These are phyloP conservation scores for Cupressus sempervirens DNA, from an alignment of 75 land plant genomes.

Conservation along the genomic window DNA sequence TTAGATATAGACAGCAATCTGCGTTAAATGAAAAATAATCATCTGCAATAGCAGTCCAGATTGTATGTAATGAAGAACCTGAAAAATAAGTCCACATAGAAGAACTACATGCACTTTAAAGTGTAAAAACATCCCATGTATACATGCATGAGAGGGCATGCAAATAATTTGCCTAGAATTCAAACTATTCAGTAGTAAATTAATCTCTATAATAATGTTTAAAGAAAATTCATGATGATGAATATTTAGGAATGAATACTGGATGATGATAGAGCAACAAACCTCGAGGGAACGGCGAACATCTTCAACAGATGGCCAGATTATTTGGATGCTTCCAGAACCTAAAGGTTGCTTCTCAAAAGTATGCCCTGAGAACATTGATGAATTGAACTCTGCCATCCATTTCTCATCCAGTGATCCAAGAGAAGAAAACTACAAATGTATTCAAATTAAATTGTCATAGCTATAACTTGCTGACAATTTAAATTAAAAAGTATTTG, in stretches of 20 bases:
- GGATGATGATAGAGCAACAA: conserved; percentile 1
- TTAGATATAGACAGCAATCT: background rate
- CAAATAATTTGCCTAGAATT: background rate
- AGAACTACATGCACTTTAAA: background rate
- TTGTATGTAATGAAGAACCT: background rate
- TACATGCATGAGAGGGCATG: background rate
- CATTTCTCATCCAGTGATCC: conserved; percentile 98
- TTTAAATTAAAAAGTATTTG: background rate
- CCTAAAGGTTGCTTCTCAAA: conserved; percentile 61
- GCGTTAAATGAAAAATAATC: background rate
- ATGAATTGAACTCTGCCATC: conserved; percentile 71
- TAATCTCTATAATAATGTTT: background rate
- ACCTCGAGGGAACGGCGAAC: conserved; percentile 96
- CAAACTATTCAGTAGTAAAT: background rate
- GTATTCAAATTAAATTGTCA: background rate
- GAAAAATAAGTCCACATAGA: background rate
- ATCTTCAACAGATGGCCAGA: conserved; percentile 97
- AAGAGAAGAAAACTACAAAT: conserved; percentile 88
- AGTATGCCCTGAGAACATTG: conserved; percentile 68
- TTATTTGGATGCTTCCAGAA: conserved; percentile 53
- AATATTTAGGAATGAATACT: background rate
- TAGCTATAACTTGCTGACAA: background rate
- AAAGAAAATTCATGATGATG: background rate
- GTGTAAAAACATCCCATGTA: background rate
- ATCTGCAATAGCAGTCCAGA: background rate